A percentile compares a stretch with the other conserved stretches of the same genome.
phyloP scores from a whole-genome alignment of 768 basidiomycete species.

The Leccinum ochraceum region DNA sequence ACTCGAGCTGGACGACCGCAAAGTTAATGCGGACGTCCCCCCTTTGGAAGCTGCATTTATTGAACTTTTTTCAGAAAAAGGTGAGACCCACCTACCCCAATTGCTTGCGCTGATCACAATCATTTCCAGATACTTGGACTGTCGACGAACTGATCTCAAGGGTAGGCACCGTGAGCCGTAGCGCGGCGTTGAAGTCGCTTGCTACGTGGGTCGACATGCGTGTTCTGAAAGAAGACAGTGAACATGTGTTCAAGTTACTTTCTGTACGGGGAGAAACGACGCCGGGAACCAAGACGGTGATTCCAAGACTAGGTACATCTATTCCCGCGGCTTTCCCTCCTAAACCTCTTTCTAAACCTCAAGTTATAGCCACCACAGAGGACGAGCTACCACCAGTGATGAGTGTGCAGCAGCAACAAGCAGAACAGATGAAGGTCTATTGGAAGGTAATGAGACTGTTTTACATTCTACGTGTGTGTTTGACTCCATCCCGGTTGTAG shows the following conservation, averaged over 20 bases:
- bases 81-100: conserved; percentile 35
- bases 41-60: conserved; percentile 91
- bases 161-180: conserved; percentile 66
- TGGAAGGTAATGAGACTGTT: conserved; percentile 64
- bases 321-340: not conserved
- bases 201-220: conserved; percentile 83
- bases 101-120: not conserved
- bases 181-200: conserved; percentile 69
- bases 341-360: not conserved
- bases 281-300: conserved; percentile 22
- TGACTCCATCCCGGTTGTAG: conserved; percentile 36
- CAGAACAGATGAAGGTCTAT: conserved; percentile 83
- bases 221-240: conserved; percentile 69
- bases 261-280: conserved; percentile 57
- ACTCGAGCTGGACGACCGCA: conserved; percentile 81
- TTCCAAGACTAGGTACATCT: conserved; percentile 28
- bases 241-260: conserved; percentile 62
- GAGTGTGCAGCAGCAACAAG: conserved; percentile 70
- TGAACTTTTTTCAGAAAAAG: conserved; percentile 76
- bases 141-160: conserved; percentile 64
- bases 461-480: not conserved
- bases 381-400: conserved; percentile 51
- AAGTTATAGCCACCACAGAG: conserved; percentile 36
- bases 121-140: conserved; percentile 60
- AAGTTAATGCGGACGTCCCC: conserved; percentile 70